A percentile compares a stretch with the other conserved stretches of the same genome.
Conservation (phyloP, 768 basidiomycete genomes). For the Candolleomyces efflorescens region DNA sequence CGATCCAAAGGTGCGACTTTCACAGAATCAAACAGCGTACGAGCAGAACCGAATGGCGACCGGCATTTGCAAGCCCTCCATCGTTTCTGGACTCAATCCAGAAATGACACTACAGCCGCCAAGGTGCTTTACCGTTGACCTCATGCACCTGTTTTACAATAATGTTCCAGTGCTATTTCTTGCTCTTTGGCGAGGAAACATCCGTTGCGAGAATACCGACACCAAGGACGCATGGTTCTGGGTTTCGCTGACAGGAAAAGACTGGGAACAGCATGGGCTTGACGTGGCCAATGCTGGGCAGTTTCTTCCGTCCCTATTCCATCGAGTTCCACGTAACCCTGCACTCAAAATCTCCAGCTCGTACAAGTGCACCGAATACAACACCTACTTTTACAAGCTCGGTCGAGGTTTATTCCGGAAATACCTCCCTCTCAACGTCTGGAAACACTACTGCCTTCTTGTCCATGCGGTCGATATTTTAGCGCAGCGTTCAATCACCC, state of each 20-base stretch:
- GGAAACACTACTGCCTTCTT: slow-evolving; percentile 27
- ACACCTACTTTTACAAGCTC: slow-evolving; percentile 27
- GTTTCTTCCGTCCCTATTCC: slow-evolving; percentile 22
- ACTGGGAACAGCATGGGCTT: slow-evolving; percentile 10
- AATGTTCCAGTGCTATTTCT: slow-evolving; percentile 31
- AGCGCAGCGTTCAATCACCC: slow-evolving; percentile 18
- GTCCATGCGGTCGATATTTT: slow-evolving; percentile 22
- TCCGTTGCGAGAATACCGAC: slow-evolving; percentile 1
- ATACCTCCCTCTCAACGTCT: slow-evolving; percentile 24
- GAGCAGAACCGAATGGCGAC: not conserved
- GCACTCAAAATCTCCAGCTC: slow-evolving; percentile 7
- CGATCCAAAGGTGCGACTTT: not conserved
- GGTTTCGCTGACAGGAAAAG: slow-evolving; percentile 2
- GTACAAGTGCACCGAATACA: slow-evolving; percentile 21
- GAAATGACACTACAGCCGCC: slow-evolving; percentile 19
- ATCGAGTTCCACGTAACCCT: slow-evolving; percentile 7
- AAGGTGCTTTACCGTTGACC: slow-evolving; percentile 30
- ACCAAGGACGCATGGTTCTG: slow-evolving; percentile 8
- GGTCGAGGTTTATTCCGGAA: slow-evolving; percentile 23
- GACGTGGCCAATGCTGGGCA: slow-evolving; percentile 14
- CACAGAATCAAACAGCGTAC: not conserved
- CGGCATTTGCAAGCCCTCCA: slow-evolving; percentile 24
- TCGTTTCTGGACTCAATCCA: slow-evolving; percentile 29
- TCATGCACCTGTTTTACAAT: slow-evolving; percentile 36
- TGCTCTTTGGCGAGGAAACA: slow-evolving; percentile 9